Evolutionary conservation across 108 stramenopile genomes (phyloP), one percentile per base, ranked within the genome.

Genomic region (Nitzschia sp.): DNA sequence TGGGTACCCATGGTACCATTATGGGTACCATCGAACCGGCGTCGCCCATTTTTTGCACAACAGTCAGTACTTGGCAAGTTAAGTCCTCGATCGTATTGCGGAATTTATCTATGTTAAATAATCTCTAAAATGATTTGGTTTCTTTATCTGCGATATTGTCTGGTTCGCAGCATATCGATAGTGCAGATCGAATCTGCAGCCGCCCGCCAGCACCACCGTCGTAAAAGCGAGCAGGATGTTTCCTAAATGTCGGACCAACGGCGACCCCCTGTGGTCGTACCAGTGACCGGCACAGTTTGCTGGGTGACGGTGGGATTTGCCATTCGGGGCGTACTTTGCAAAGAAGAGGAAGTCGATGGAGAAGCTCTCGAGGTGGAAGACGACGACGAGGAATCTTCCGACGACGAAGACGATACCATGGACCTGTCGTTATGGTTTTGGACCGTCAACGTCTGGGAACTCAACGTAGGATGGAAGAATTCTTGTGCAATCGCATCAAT

Each of bases 391-490:
- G 17, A 8, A 21, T 23, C 49, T 5, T 51, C 49, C 49, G 8
- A 8, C 19, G n/a, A 8, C 4, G 49, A 19, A 4, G n/a, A 51
- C 21, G 49, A 5, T 51, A 19, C 49, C 21, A 4, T 4, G 4
- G 4, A 19, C 18, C 5, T 9, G 18, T 21, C 4, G 18, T 21
- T 8, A 5, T 51, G 19, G 4, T 51, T 19, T 51, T 51, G 33
- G 13, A 75, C n/a, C 2, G 67, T 68, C 23, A 75, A 27, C 51
- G 64, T 75, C 45, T 75, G 66, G 13, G 42, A 19, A 46, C 54
- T 59, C 9, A 60, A 54, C 0, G 74, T 68, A 0, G 74, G 74
- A 62, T 77, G 76, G 49, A 77, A 77, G 55, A 77, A 77, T 42
- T 77, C 76, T 64, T 45, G 45, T 13, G 67, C 68, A 53, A 77